Evolutionary conservation across 1,139 yeast species (phyloP).

Genomic region (Zygotorulaspora mrakii): DNA sequence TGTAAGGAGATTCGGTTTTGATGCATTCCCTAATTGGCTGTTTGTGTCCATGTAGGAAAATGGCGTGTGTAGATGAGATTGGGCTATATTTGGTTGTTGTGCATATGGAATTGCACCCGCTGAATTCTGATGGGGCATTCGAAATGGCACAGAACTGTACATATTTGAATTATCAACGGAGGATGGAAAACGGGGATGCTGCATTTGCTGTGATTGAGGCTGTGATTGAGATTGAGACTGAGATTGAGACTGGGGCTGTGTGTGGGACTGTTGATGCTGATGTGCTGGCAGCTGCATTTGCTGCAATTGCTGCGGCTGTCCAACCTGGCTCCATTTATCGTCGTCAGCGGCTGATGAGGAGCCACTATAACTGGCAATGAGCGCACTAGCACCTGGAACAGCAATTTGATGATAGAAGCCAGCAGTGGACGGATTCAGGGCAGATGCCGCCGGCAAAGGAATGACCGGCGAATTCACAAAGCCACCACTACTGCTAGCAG

Average conservation of each 20-base stretch:
- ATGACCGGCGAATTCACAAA: neutral
- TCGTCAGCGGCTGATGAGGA: constrained; percentile 1
- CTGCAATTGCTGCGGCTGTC: neutral
- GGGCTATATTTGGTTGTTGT: too few species aligned
- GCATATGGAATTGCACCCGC: neutral
- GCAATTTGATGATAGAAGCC: neutral
- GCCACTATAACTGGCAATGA: neutral
- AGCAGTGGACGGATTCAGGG: neutral
- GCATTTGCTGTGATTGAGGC: neutral
- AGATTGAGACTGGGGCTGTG: too few species aligned
- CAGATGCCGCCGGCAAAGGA: constrained; percentile 3
- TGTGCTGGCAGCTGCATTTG: constrained; percentile 5
- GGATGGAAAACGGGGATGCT: constrained; percentile 2
- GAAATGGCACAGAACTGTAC: constrained; percentile 1
- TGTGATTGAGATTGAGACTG: too few species aligned
- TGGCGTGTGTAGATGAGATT: neutral
- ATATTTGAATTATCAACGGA: neutral
- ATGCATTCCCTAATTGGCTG: neutral
- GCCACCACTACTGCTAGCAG: neutral
- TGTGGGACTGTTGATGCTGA: constrained; percentile 9
- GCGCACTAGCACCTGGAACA: neutral
- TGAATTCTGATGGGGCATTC: neutral
- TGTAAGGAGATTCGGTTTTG: neutral
- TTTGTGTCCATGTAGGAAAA: neutral
- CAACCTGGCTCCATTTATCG: constrained; percentile 9